Conservation (phyloP, 768 basidiomycete genomes). For the Paxillus rubicundulus region DNA sequence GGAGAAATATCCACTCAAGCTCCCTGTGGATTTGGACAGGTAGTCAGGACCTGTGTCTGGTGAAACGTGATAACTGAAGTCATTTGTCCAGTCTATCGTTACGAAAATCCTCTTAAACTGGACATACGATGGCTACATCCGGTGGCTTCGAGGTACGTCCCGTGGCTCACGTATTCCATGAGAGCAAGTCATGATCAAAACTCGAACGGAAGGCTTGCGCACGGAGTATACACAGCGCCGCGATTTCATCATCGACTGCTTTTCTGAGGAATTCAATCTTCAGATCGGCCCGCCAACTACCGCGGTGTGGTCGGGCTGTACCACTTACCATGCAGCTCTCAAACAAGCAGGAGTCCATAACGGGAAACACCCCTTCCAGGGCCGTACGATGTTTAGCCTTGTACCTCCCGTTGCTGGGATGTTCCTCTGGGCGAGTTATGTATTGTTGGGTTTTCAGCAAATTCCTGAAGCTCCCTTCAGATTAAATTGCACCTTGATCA, state of each 20-base stretch:
- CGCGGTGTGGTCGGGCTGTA: conserved; percentile 35
- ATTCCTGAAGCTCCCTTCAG: conserved; percentile 31
- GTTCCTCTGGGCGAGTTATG: conserved; percentile 64
- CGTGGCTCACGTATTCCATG: background rate
- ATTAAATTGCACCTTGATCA: conserved; percentile 60
- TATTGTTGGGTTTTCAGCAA: background rate
- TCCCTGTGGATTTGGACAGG: conserved; percentile 70
- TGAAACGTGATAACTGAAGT: too few relatives aligned
- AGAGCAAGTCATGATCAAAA: background rate
- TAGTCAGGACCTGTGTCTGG: too few relatives aligned
- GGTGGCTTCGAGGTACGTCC: conserved; percentile 67
- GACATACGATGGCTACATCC: conserved; percentile 68
- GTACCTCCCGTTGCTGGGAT: conserved; percentile 80
- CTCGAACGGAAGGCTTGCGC: conserved; percentile 40
- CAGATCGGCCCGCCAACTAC: conserved; percentile 32
- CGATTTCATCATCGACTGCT: conserved; percentile 60
- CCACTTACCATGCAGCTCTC: conserved; percentile 45
- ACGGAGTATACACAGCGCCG: conserved; percentile 57
- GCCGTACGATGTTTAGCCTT: conserved; percentile 55
- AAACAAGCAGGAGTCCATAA: conserved; percentile 31
- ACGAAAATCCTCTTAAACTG: conserved; percentile 61
- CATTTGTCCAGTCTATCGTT: conserved; percentile 41
- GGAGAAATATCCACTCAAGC: conserved; percentile 67
- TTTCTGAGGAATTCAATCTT: conserved; percentile 63
- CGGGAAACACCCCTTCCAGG: conserved; percentile 39